These are phyloP conservation scores for Rhizopogon vinicolor DNA, from an alignment of 768 basidiomycete genomes.

Conservation along the genomic window DNA sequence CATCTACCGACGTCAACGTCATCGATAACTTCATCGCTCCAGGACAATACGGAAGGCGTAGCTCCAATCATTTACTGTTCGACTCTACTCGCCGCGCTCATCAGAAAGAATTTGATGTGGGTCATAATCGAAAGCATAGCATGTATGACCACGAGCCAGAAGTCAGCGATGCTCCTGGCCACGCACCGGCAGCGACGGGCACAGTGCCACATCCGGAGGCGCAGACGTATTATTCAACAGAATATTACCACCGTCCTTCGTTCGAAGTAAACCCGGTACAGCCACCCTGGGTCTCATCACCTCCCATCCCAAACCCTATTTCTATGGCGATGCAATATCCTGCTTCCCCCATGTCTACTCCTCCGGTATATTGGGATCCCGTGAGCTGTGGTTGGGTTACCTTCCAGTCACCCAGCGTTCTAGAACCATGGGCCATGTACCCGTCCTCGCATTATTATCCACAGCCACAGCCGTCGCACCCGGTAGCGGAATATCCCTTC, in stretches of 20 bases:
- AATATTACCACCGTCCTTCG: constrained; percentile 10
- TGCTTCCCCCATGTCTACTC: constrained; percentile 14
- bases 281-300: constrained; percentile 21
- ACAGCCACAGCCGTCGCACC: constrained; percentile 22
- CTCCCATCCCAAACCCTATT: constrained; percentile 16
- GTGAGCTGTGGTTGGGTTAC: constrained; percentile 25
- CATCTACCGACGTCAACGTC: not conserved
- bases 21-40: constrained; percentile 1
- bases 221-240: not conserved
- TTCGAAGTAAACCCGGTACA: constrained; percentile 13
- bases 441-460: constrained; percentile 26
- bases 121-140: constrained; percentile 13
- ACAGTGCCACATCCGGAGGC: not conserved
- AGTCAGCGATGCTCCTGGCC: not conserved
- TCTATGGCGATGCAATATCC: constrained; percentile 21
- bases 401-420: constrained; percentile 17
- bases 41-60: constrained; percentile 27
- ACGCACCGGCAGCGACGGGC: not conserved
- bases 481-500: constrained; percentile 9
- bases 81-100: constrained; percentile 29
- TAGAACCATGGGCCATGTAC: constrained; percentile 27
- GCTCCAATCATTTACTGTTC: constrained; percentile 34
- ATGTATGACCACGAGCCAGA: constrained; percentile 18
- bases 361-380: constrained; percentile 25
- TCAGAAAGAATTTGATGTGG: constrained; percentile 20